A percentile compares a stretch with the other conserved stretches of the same genome.
Conservation (phyloP, 1,139 yeast species). For the Pneumocystis jirovecii region DNA sequence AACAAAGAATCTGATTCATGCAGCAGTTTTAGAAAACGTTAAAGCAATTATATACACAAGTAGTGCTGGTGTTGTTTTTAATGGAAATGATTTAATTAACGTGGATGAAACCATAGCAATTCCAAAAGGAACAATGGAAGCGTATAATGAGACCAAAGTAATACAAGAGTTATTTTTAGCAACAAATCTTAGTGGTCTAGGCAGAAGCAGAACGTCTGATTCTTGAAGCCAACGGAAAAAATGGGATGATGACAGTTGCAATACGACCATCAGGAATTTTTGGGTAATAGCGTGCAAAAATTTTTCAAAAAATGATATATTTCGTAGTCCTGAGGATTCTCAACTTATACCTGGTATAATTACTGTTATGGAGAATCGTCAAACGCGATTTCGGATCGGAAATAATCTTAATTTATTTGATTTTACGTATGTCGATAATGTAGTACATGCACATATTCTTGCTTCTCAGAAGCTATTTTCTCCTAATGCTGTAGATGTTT, state of each 20-base stretch:
- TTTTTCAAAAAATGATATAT: too few relatives aligned
- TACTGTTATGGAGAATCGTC: constrained; percentile 68
- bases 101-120: constrained; percentile 84
- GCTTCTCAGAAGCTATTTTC: constrained; percentile 64
- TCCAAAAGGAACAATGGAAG: constrained; percentile 87
- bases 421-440: constrained; percentile 98
- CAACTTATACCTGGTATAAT: constrained; percentile 90
- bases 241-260: constrained; percentile 60
- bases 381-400: constrained; percentile 84
- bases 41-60: constrained; percentile 83
- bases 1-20: constrained; percentile 56
- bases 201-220: constrained; percentile 82
- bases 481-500: constrained; percentile 30
- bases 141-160: constrained; percentile 76
- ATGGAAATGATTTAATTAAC: constrained; percentile 78
- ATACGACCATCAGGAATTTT: constrained; percentile 95
- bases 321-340: constrained; percentile 68
- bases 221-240: constrained; percentile 45
- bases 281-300: constrained; percentile 30
- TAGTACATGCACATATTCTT: constrained; percentile 87
- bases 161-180: too few relatives aligned
- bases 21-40: constrained; percentile 39
- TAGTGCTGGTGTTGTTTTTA: constrained; percentile 92
- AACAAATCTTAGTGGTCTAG: background rate
- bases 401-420: constrained; percentile 87